These are phyloP conservation scores for Suillus subluteus DNA, from an alignment of 768 basidiomycete genomes.

Conservation along the genomic window DNA sequence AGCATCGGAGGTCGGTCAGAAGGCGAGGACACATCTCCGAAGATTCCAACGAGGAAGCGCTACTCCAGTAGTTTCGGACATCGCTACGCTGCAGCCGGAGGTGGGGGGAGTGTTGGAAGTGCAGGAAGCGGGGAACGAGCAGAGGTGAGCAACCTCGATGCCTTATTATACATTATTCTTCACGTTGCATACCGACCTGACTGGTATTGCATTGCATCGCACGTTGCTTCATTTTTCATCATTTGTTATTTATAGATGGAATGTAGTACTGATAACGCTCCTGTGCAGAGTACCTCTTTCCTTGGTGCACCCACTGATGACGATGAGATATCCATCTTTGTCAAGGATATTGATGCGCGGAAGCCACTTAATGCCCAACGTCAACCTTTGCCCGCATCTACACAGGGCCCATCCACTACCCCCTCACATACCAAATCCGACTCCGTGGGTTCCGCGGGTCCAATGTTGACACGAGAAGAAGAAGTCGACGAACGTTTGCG, in stretches of 20 bases:
- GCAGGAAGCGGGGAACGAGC: conserved; percentile 43
- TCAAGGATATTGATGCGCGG: conserved; percentile 74
- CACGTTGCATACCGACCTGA: neutral
- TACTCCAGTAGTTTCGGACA: conserved; percentile 83
- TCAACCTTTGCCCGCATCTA: neutral
- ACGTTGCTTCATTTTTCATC: conserved; percentile 3
- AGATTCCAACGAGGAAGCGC: conserved; percentile 49
- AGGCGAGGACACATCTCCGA: conserved; percentile 35
- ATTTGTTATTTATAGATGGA: conserved; percentile 4
- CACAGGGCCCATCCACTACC: neutral
- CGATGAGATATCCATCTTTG: conserved; percentile 78
- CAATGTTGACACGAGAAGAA: conserved; percentile 65
- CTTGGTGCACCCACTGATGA: conserved; percentile 61
- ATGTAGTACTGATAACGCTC: conserved; percentile 7
- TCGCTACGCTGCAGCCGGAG: conserved; percentile 53
- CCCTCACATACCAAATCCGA: neutral
- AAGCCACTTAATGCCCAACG: conserved; percentile 50
- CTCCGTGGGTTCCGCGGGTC: conserved; percentile 35
- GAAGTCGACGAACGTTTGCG: conserved; percentile 68
- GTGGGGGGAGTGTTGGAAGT: conserved; percentile 37
- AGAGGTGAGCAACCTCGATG: conserved; percentile 18
- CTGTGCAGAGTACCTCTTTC: conserved; percentile 43
- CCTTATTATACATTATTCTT: neutral
- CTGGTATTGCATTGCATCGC: neutral
- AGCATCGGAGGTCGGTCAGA: conserved; percentile 45